These are phyloP conservation scores for Phytophthora citricola DNA, from an alignment of 352 stramenopile species.

Conservation along the genomic window DNA sequence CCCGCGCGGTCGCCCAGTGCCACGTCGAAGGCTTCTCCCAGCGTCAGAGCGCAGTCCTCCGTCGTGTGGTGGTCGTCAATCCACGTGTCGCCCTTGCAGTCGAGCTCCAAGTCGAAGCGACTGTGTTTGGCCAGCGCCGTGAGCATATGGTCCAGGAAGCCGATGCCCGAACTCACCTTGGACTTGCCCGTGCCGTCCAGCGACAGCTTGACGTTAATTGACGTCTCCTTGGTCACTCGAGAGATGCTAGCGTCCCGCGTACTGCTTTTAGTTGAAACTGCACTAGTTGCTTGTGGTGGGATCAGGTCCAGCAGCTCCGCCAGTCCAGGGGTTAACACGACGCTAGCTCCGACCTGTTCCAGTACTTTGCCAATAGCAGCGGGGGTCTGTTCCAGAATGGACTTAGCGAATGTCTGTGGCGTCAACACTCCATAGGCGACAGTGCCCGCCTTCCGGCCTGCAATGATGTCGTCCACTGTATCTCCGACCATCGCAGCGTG, in stretches of 20 bases:
- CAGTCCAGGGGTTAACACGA: conserved; percentile 79
- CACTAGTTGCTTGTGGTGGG: conserved; percentile 9
- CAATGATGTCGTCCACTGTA: conserved; percentile 96
- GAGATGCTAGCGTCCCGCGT: conserved; percentile 56
- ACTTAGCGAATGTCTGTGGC: conserved; percentile 83
- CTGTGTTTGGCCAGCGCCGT: conserved; percentile 90
- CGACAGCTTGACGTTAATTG: conserved; percentile 87
- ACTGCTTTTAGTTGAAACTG: conserved; percentile 1
- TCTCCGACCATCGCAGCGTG: conserved; percentile 95
- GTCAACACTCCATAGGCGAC: conserved; percentile 88
- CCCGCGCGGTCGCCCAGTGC: conserved; percentile 90
- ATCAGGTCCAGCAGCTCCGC: conserved; percentile 87
- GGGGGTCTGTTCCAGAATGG: conserved; percentile 67
- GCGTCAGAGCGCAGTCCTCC: conserved; percentile 94
- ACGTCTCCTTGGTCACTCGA: conserved; percentile 95
- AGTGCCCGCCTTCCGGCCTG: conserved; percentile 77
- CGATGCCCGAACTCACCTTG: conserved; percentile 90
- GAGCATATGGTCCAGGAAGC: conserved; percentile 94
- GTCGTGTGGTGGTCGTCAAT: conserved; percentile 98
- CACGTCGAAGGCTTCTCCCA: conserved; percentile 93
- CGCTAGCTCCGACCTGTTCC: conserved; percentile 56
- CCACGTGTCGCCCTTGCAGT: conserved; percentile 94
- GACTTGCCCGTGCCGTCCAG: conserved; percentile 91
- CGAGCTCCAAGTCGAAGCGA: conserved; percentile 89
- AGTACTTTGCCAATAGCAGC: conserved; percentile 60